Evolutionary conservation across 257 asterid genomes (phyloP).

Genomic region (Solanum sparsipilum): DNA sequence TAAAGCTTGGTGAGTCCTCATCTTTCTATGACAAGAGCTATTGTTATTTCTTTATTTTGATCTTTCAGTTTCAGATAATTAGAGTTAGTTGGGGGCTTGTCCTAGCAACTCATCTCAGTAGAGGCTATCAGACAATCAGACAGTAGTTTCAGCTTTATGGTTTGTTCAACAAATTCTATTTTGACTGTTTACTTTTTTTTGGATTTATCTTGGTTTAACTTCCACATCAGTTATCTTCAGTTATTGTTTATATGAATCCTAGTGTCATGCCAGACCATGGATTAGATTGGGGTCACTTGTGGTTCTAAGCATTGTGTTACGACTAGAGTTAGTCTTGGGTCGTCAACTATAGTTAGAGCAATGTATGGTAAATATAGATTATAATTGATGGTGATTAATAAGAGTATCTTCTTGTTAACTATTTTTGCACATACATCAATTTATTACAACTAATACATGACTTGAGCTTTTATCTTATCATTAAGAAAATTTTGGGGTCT

Average conservation of each 20-base stretch:
- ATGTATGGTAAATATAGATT: too few species aligned
- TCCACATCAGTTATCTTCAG: background rate
- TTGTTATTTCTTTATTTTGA: too few species aligned
- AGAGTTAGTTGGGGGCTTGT: background rate
- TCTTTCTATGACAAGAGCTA: background rate
- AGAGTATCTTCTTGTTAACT: too few species aligned
- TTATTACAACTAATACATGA: too few species aligned
- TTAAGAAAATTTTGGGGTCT: too few species aligned
- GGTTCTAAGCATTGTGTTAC: background rate
- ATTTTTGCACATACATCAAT: too few species aligned
- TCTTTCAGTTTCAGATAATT: background rate
- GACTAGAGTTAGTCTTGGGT: too few species aligned
- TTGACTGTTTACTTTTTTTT: too few species aligned
- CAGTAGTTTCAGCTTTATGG: background rate
- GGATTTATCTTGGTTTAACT: background rate
- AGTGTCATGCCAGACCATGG: background rate
- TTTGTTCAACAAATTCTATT: background rate
- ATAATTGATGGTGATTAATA: too few species aligned
- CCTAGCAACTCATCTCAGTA: background rate
- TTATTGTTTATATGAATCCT: too few species aligned
- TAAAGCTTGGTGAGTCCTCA: background rate
- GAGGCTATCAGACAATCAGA: background rate
- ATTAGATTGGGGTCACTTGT: background rate
- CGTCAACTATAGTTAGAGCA: too few species aligned
- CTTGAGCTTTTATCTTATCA: too few species aligned